Base-by-base conservation (phyloP, 148 eudicot species). In the Amaranthus hypochondriacus region DNA sequence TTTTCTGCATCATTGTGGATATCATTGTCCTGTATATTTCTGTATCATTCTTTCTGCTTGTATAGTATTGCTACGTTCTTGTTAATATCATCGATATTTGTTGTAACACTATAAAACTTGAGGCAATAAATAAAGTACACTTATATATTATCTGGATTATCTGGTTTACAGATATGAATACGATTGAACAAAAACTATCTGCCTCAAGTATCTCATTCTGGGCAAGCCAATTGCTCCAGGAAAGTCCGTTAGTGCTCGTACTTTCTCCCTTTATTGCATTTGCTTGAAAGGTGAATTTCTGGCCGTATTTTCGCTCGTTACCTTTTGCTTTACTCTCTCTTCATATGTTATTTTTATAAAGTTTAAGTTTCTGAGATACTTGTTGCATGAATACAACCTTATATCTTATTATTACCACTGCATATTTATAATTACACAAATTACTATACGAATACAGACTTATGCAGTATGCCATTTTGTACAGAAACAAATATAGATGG, bases 21-120 rank as follows among this genome's bases (percentile, higher is more conserved):
- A 12, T 48, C 68, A 52, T 66, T 12, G 44, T 7, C 44, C 46
- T 68, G 70, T 65, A 79, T 43, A 63, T 56, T 46, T 14, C 64
- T 71, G 66, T 71, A 66, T 28, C 7, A 47, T 70, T 56, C 51
- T 64, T 77, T 58, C 15, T 73, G 50, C 51, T 52, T 78, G 70
- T 71, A 75, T 70, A 70, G 67, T 63, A 13, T 13, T 49, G 14
- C 71, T 47, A 43, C 43, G 18, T 7, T 4, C 52, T 56, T 56
- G 66, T 58, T 56, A 28, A 48, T 55, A 4, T 53, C 59, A 60
- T 54, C 53, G 9, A 11, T 15, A 66, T 50, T 59, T 18, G 10
- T 68, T 63, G 69, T 73, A 66, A 21, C 13, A 67, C 70, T 4
- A 10, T 47, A 5, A 51, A 46, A 51, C 56, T 18, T 48, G 48